Conservation (phyloP, 495 filamentous ascomycete species). For the Cercophora newfieldiana region DNA sequence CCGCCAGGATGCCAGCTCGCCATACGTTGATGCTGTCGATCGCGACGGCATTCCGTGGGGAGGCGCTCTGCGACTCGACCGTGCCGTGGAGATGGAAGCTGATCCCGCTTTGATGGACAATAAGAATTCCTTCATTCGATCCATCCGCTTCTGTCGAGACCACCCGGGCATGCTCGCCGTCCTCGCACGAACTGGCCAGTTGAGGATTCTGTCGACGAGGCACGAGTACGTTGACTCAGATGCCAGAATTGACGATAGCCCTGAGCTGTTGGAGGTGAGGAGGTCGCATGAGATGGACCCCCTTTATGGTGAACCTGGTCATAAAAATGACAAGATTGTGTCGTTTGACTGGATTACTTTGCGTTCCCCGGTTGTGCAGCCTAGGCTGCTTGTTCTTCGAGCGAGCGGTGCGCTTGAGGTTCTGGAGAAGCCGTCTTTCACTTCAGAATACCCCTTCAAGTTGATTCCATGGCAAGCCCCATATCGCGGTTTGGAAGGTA, state of each 20-base stretch:
- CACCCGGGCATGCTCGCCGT: conserved; percentile 73
- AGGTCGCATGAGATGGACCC: conserved; percentile 55
- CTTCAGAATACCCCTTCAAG: conserved; percentile 50
- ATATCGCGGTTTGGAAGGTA: conserved; percentile 49
- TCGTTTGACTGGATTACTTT: conserved; percentile 83
- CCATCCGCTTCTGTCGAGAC: conserved; percentile 75
- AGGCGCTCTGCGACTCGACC: conserved; percentile 65
- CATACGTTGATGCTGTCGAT: conserved; percentile 50
- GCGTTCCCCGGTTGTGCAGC: conserved; percentile 59
- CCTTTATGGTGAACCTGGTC: conserved; percentile 45
- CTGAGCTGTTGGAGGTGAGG: conserved; percentile 54
- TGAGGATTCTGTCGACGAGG: conserved; percentile 70
- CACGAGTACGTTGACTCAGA: conserved; percentile 56
- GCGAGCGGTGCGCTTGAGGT: conserved; percentile 68
- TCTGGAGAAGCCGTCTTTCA: conserved; percentile 59
- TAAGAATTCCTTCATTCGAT: conserved; percentile 64
- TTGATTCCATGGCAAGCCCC: conserved; percentile 50
- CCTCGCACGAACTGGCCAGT: conserved; percentile 74
- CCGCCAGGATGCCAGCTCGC: conserved; percentile 44
- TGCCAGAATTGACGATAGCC: conserved; percentile 39
- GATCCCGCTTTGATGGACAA: conserved; percentile 41
- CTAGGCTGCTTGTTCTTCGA: conserved; percentile 66
- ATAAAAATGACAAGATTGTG: conserved; percentile 65
- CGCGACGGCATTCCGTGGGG: conserved; percentile 53
- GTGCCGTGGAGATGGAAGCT: conserved; percentile 57